These are phyloP conservation scores for Suillus weaverae DNA, from an alignment of 768 basidiomycete genomes.

Conservation along the genomic window DNA sequence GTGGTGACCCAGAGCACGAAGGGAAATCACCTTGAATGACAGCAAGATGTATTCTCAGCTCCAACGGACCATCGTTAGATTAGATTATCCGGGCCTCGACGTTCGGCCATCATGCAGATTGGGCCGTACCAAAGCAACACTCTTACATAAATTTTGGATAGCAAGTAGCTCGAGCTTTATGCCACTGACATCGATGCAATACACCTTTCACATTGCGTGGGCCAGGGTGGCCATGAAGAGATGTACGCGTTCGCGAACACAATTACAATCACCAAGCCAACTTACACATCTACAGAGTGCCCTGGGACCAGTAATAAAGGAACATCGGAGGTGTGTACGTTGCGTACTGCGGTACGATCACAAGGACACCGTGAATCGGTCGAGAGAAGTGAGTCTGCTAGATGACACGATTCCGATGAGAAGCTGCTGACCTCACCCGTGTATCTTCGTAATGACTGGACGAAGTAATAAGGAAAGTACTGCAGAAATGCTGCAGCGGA, in stretches of 20 bases:
- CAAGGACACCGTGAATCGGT: slow-evolving; percentile 24
- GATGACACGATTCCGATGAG: slow-evolving; percentile 28
- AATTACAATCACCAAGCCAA: slow-evolving; percentile 29
- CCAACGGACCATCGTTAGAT: slow-evolving; percentile 13
- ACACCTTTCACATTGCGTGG: neutral
- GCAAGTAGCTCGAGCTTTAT: neutral
- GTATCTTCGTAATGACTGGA: neutral
- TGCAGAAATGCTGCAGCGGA: slow-evolving; percentile 17
- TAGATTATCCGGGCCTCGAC: slow-evolving; percentile 14
- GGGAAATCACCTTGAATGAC: neutral
- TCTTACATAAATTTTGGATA: neutral
- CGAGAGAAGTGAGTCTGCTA: slow-evolving; percentile 24
- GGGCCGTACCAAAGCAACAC: neutral
- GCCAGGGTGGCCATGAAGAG: neutral
- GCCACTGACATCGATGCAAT: neutral
- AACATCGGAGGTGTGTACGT: slow-evolving; percentile 27
- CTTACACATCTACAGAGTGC: slow-evolving; percentile 39
- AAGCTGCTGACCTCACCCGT: slow-evolving; percentile 13
- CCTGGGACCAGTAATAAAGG: slow-evolving; percentile 19
- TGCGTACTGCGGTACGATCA: slow-evolving; percentile 26
- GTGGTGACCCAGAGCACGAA: neutral
- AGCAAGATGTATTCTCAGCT: neutral
- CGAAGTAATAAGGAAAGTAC: neutral
- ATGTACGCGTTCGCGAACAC: slow-evolving; percentile 11
- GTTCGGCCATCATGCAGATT: slow-evolving; percentile 25